Percentiles rank a stretch among this genome's conserved stretches.
phyloP scores from a whole-genome alignment of 2,329 filamentous ascomycete species.

The Calonectria pteridis region DNA sequence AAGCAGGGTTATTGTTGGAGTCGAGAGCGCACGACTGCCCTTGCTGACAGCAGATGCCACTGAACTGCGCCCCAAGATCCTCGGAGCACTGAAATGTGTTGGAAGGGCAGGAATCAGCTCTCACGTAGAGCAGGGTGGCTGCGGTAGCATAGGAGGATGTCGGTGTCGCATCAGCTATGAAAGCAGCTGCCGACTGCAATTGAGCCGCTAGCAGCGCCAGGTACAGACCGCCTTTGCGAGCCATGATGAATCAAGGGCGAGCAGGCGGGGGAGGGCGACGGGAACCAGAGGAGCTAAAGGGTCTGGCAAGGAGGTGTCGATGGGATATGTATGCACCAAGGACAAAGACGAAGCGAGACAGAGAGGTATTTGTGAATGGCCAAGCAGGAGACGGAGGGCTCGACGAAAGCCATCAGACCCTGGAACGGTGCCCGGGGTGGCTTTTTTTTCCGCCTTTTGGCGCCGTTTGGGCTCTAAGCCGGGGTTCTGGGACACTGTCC shows the following conservation, averaged over 20 bases:
- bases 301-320: neutral
- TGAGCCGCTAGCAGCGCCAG: slow-evolving; percentile 37
- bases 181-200: slow-evolving; percentile 27
- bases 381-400: neutral
- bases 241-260: slow-evolving; percentile 33
- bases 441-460: slow-evolving; percentile 21
- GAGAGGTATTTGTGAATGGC: slow-evolving; percentile 15
- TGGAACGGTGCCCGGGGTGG: slow-evolving; percentile 12
- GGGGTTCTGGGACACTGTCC: slow-evolving; percentile 33
- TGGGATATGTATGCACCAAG: neutral
- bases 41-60: slow-evolving; percentile 63
- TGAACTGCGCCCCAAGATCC: slow-evolving; percentile 59
- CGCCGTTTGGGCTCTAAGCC: slow-evolving; percentile 31
- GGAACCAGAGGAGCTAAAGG: slow-evolving; percentile 10
- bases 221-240: slow-evolving; percentile 36
- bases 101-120: slow-evolving; percentile 57
- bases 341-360: slow-evolving; percentile 10
- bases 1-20: slow-evolving; percentile 62
- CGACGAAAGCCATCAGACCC: neutral
- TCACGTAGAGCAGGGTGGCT: slow-evolving; percentile 39
- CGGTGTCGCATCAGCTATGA: slow-evolving; percentile 33
- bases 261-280: neutral
- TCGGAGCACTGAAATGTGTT: slow-evolving; percentile 65
- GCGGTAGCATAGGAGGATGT: slow-evolving; percentile 38
- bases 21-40: slow-evolving; percentile 66